Percentiles rank a stretch among this genome's conserved stretches.
phyloP scores from a whole-genome alignment of 164 flowering plant species.

The Piper betle region DNA sequence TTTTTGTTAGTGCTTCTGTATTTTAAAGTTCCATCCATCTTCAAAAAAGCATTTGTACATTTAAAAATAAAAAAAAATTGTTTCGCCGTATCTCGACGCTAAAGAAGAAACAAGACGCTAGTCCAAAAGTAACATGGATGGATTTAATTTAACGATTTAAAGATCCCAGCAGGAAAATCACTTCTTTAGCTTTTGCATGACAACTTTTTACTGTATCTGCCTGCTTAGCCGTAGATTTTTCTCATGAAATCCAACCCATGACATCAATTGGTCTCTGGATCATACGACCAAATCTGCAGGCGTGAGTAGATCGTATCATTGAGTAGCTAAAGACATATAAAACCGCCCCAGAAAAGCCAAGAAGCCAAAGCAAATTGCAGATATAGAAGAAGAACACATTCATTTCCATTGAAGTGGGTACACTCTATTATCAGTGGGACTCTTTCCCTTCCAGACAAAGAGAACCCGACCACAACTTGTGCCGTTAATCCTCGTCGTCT shows the following conservation, averaged over 20 bases:
- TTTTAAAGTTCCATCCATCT: no score
- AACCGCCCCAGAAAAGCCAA: neutral
- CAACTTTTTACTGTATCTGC: neutral
- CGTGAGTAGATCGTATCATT: neutral
- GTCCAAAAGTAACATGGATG: no score
- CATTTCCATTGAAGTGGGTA: neutral
- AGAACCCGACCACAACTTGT: neutral
- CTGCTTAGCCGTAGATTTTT: neutral
- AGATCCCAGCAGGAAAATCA: no score
- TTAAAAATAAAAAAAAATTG: no score
- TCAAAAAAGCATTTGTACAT: no score
- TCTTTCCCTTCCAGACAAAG: neutral
- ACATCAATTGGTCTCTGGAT: neutral
- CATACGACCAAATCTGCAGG: neutral
- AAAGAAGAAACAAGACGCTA: no score
- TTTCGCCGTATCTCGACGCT: no score
- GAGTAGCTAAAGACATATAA: neutral
- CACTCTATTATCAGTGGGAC: neutral
- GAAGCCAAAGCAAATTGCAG: neutral
- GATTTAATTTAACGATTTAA: no score
- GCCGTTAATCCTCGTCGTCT: neutral
- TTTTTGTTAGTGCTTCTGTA: no score
- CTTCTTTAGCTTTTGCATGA: no score
- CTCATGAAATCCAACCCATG: neutral
- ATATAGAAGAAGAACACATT: neutral